Conservation (phyloP, 1,139 yeast genomes). For the Waltiozyma sp. region DNA sequence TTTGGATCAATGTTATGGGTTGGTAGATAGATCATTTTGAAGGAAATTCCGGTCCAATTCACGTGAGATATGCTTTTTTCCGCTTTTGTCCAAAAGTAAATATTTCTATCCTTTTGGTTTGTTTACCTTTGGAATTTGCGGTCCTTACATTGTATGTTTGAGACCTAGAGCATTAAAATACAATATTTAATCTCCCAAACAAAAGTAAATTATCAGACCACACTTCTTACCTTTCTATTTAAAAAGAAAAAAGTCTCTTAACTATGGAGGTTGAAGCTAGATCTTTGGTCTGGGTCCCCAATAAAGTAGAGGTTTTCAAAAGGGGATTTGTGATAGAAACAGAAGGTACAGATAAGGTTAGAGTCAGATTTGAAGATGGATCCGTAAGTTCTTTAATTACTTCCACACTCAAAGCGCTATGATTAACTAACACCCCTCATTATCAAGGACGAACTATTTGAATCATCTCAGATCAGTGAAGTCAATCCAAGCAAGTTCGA, state of each 20-base stretch:
- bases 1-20: too few relatives aligned
- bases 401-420: too few relatives aligned
- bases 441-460: slow-evolving; percentile 28
- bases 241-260: background rate
- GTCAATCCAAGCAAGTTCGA: slow-evolving; percentile 91
- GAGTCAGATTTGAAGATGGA: slow-evolving; percentile 43
- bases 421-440: background rate
- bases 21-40: too few relatives aligned
- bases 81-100: slow-evolving; percentile 1
- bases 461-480: slow-evolving; percentile 41
- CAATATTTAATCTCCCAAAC: too few relatives aligned
- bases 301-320: slow-evolving; percentile 48
- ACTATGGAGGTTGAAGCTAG: slow-evolving; percentile 26
- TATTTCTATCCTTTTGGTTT: background rate
- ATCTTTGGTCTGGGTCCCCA: slow-evolving; percentile 79
- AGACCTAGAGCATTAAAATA: too few relatives aligned
- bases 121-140: slow-evolving; percentile 1
- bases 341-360: slow-evolving; percentile 35
- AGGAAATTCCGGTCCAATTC: background rate
- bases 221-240: too few relatives aligned
- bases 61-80: too few relatives aligned
- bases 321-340: slow-evolving; percentile 60
- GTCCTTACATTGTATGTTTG: too few relatives aligned
- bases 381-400: slow-evolving; percentile 20
- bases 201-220: too few relatives aligned